Conservation (phyloP, 169 alveolate species). For the Eimeria falciformis region DNA sequence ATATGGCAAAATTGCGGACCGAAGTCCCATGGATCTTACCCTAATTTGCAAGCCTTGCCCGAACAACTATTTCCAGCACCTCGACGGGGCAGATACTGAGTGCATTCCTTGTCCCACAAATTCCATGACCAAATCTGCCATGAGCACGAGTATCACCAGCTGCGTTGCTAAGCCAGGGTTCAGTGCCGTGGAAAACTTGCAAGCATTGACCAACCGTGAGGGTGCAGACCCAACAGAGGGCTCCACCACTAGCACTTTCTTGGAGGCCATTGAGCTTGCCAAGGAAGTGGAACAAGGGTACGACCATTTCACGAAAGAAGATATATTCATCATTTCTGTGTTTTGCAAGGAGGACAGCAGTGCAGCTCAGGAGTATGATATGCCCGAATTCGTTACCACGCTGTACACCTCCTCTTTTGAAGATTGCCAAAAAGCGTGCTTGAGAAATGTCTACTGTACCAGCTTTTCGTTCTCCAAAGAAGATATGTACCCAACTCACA, state of each 20-base stretch:
- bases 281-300: constrained; percentile 58
- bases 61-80: constrained; percentile 74
- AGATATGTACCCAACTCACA: constrained; percentile 45
- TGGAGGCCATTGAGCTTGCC: constrained; percentile 60
- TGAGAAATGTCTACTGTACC: constrained; percentile 75
- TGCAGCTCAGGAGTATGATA: constrained; percentile 45
- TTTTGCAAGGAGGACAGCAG: constrained; percentile 58
- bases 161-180: constrained; percentile 77
- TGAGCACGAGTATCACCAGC: constrained; percentile 60
- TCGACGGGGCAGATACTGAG: constrained; percentile 65
- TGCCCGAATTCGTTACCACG: constrained; percentile 73
- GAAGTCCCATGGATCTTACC: constrained; percentile 72
- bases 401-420: constrained; percentile 54
- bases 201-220: constrained; percentile 25
- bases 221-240: constrained; percentile 13
- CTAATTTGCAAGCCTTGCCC: constrained; percentile 67
- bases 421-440: constrained; percentile 50
- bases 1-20: constrained; percentile 45
- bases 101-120: constrained; percentile 74
- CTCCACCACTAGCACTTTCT: constrained; percentile 21
- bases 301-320: constrained; percentile 38
- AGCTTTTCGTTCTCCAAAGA: constrained; percentile 67
- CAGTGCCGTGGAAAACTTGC: constrained; percentile 55
- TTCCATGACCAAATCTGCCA: constrained; percentile 69
- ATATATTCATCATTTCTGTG: constrained; percentile 17